Evolutionary conservation across 495 filamentous ascomycete species (phyloP), one percentile per base, ranked within the genome.

Genomic region (Penicillium desertorum): DNA sequence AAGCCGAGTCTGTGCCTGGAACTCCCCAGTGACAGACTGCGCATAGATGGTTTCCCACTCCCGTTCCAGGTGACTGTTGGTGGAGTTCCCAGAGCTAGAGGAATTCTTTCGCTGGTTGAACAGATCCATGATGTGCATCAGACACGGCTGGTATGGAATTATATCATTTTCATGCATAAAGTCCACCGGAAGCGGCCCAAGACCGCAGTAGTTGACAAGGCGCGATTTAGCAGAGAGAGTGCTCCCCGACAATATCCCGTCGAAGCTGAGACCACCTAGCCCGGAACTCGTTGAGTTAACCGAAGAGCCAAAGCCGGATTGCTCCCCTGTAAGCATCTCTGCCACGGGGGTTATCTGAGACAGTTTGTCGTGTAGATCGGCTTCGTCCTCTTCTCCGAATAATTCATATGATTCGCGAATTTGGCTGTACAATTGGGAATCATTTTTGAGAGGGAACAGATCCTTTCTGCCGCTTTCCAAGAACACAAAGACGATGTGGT

Each of bases 391-490:
- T 20, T 64, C 60, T 14, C 63, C 72, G 47, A 77, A 69, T 14
- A 60, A 66, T 7, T 67, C 66, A 50, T 69, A 65, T 19, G 78
- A 70, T 8, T 75, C 76, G 1, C 76, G 77, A 27, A 79, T 51
- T 56, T 73, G 67, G 23, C 71, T 60, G 37, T 77, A 76, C 20
- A 80, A 52, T 4, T 58, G 62, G 19, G 66, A 70, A 12, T 68
- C 67, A 20, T 75, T 71, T 46, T 74, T 69, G 46, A 78, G 62
- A 0, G 77, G 77, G 55, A 80, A 80, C 20, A 78, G 58, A 29
- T 80, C 76, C 47, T 79, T 80, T 29, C 77, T 65, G 7, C 75
- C 76, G 42, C 74, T 77, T 60, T 80, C 77, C 30, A 80, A 64
- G 29, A 75, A 73, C 30, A 80, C 46, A 5, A 80, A 44, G 10